Conservation (phyloP, 1,284 basidiomycete species). For the Ceratobasidium sp. region DNA sequence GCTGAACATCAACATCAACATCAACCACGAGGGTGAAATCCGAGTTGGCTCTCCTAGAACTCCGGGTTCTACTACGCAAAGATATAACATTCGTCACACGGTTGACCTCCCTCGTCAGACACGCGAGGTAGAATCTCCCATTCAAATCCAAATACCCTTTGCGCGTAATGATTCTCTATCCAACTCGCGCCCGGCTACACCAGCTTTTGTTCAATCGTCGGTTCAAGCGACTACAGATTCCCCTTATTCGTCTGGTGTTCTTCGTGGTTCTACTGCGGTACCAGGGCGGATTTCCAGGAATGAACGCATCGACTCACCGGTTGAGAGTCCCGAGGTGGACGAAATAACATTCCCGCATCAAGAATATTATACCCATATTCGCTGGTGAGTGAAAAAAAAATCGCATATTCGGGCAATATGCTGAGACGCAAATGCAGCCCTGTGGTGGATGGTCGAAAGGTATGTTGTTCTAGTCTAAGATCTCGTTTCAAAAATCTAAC, state of each 20-base stretch:
- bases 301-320: neutral
- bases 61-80: neutral
- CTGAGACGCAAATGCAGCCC: neutral
- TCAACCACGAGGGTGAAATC: neutral
- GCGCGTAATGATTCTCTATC: neutral
- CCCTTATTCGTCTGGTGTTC: neutral
- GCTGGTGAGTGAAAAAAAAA: neutral
- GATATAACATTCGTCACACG: neutral
- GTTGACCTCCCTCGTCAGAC: neutral
- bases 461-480: neutral
- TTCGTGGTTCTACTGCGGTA: neutral
- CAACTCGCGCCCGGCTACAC: neutral
- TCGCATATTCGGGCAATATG: neutral
- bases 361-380: neutral
- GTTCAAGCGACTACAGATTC: neutral
- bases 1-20: constrained; percentile 8
- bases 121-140: neutral
- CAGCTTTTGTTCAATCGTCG: neutral
- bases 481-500: neutral
- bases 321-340: neutral
- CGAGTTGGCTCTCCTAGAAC: neutral
- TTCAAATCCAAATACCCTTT: neutral
- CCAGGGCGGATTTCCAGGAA: neutral
- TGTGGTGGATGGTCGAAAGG: neutral
- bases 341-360: neutral